Evolutionary conservation across 2,329 filamentous ascomycete species (phyloP).

Genomic region (Alternaria novae-zelandiae): DNA sequence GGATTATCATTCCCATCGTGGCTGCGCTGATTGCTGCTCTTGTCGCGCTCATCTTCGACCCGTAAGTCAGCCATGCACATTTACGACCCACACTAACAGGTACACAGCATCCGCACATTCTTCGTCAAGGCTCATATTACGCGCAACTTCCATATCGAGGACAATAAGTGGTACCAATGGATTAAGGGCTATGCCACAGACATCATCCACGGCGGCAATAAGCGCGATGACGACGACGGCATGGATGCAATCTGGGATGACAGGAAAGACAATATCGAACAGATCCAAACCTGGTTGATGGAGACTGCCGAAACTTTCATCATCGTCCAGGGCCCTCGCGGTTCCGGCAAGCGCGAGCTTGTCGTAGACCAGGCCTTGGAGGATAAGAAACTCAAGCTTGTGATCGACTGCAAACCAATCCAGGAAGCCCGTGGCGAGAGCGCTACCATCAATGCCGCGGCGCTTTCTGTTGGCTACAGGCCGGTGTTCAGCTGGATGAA

Average conservation of each 20-base stretch:
- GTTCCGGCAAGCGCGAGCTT: slow-evolving; percentile 88
- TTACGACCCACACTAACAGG: slow-evolving; percentile 8
- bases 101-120: slow-evolving; percentile 74
- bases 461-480: slow-evolving; percentile 83
- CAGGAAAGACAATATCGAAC: slow-evolving; percentile 78
- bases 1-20: slow-evolving; percentile 83
- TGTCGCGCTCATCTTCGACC: slow-evolving; percentile 83
- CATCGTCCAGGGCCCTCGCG: slow-evolving; percentile 88
- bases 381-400: slow-evolving; percentile 75
- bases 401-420: slow-evolving; percentile 92
- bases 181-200: slow-evolving; percentile 75
- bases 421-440: slow-evolving; percentile 89
- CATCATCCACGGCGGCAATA: slow-evolving; percentile 65
- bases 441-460: slow-evolving; percentile 81
- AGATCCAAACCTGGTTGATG: slow-evolving; percentile 83
- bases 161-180: slow-evolving; percentile 80
- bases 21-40: slow-evolving; percentile 84
- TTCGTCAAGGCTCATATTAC: slow-evolving; percentile 91
- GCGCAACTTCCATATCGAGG: slow-evolving; percentile 73
- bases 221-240: slow-evolving; percentile 68
- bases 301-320: slow-evolving; percentile 92
- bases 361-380: slow-evolving; percentile 84
- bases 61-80: slow-evolving; percentile 48
- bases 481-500: slow-evolving; percentile 98
- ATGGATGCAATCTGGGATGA: slow-evolving; percentile 88